Base-by-base conservation (phyloP, 192 early-diverging fungal species). In the Podila epicladia region DNA sequence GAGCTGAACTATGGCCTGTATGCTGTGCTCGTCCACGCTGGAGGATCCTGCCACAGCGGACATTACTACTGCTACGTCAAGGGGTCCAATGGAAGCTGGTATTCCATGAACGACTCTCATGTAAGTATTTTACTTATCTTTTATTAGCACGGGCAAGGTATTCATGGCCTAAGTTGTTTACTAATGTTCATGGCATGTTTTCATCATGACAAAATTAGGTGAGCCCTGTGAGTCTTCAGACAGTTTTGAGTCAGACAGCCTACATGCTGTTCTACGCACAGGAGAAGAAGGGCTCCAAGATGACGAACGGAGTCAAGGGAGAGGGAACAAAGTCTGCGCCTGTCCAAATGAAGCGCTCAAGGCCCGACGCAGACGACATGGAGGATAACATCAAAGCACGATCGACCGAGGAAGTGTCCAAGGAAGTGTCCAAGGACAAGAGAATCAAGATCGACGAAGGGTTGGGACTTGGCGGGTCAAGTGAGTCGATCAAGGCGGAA, bases 11-110 rank as follows among this genome's bases (percentile, higher is more conserved):
- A 97, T 62, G 67, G 80, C 31, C 83, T 97, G 9, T 92, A 92
- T 61, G 95, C 91, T 4, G 92, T 97, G 12, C 84, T 96, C 35
- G 93, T 96, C 5, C 96, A 97, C 66, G 62, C 89, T 1, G 96
- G 96, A 19, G 73, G 85, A 35, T 82, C 89, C 1, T 91, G 89
- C 62, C 86, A 92, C 61, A 94, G 93, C 8, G 96, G 96, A 20
- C 96, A 97, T 80, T 97, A 97, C 75, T 95, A 90, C 66, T 90
- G 91, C 50, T 97, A 86, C 82, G 91, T 96, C 48, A 93, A 93
- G 77, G 85, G 87, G 15, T 84, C 94, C 2, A 86, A 90, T 29
- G 94, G 93, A 9, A 85, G 87, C 11, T 97, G 94, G 94, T 94
- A 91, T 64, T 85, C 89, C 49, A 93, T 94, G 89, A 89, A 96